phyloP scores from a whole-genome alignment of 2,329 filamentous ascomycete genomes.

The Fulvia fulva region DNA sequence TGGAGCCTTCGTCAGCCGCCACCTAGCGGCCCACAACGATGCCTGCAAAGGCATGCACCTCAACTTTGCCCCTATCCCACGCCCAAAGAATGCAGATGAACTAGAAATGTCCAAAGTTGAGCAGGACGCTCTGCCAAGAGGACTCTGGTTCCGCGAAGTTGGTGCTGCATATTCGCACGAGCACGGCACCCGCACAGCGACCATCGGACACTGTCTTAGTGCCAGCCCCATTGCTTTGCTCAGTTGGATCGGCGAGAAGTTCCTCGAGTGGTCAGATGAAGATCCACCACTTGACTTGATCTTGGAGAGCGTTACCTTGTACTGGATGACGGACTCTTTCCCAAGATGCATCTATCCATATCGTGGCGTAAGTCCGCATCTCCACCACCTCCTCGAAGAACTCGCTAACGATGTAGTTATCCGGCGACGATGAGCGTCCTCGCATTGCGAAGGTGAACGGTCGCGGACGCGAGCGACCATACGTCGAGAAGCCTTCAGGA shows the following conservation, averaged over 20 bases:
- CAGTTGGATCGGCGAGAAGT: slow-evolving; percentile 57
- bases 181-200: slow-evolving; percentile 54
- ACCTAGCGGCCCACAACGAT: slow-evolving; percentile 30
- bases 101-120: slow-evolving; percentile 34
- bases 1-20: slow-evolving; percentile 41
- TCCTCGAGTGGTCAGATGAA: slow-evolving; percentile 50
- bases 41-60: slow-evolving; percentile 26
- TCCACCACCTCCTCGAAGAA: neutral
- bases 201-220: slow-evolving; percentile 53
- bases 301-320: slow-evolving; percentile 47
- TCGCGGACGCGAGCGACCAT: slow-evolving; percentile 15
- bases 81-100: slow-evolving; percentile 24
- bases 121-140: slow-evolving; percentile 36
- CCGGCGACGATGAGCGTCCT: slow-evolving; percentile 19
- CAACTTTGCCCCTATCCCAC: slow-evolving; percentile 22
- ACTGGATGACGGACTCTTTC: slow-evolving; percentile 52
- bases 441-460: slow-evolving; percentile 13
- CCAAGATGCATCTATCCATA: slow-evolving; percentile 50
- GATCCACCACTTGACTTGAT: slow-evolving; percentile 41
- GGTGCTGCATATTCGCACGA: slow-evolving; percentile 50
- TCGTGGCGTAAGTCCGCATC: slow-evolving; percentile 25
- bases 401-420: slow-evolving; percentile 1
- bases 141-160: slow-evolving; percentile 37
- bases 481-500: slow-evolving; percentile 41
- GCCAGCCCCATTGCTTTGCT: slow-evolving; percentile 55